A percentile compares a stretch with the other conserved stretches of the same genome.
phyloP scores from a whole-genome alignment of 768 basidiomycete species.

The Amanita pseudoporphyria region DNA sequence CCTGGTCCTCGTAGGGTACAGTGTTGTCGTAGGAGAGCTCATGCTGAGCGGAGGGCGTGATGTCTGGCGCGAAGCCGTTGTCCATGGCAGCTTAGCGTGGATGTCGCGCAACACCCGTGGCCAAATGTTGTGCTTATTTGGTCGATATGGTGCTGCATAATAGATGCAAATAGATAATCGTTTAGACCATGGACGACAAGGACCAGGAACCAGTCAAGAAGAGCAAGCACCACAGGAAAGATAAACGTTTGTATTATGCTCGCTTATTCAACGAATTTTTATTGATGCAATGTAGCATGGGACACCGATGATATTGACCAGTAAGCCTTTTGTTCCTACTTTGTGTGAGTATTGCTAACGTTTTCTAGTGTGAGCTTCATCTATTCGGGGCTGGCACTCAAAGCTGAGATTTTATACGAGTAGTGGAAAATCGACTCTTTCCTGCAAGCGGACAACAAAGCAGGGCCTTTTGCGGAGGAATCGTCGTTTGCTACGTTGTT shows the following conservation, averaged over 20 bases:
- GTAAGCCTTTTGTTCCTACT: conserved; percentile 38
- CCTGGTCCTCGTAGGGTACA: conserved; percentile 48
- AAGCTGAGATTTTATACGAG: not conserved
- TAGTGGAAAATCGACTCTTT: conserved; percentile 92
- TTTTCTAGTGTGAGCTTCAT: conserved; percentile 32
- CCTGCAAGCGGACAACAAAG: conserved; percentile 62
- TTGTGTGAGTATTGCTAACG: conserved; percentile 3
- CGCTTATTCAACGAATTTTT: conserved; percentile 6
- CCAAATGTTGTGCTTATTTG: conserved; percentile 7
- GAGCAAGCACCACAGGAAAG: conserved; percentile 86
- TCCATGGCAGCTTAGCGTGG: conserved; percentile 36
- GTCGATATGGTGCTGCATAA: conserved; percentile 5
- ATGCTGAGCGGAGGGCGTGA: conserved; percentile 6
- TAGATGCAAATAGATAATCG: not conserved
- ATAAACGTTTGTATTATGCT: conserved; percentile 65
- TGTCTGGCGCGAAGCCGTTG: conserved; percentile 22
- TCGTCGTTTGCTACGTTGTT: conserved; percentile 97
- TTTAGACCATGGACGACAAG: too few species aligned
- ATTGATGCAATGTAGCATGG: conserved; percentile 59
- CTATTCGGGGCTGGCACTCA: not conserved
- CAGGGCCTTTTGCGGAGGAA: conserved; percentile 84
- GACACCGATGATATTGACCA: conserved; percentile 99
- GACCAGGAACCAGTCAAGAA: conserved; percentile 40
- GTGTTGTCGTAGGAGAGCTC: conserved; percentile 46
- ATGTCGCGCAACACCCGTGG: not conserved